Evolutionary conservation across 1,284 basidiomycete species (phyloP).

Genomic region (Dichomitus squalens): DNA sequence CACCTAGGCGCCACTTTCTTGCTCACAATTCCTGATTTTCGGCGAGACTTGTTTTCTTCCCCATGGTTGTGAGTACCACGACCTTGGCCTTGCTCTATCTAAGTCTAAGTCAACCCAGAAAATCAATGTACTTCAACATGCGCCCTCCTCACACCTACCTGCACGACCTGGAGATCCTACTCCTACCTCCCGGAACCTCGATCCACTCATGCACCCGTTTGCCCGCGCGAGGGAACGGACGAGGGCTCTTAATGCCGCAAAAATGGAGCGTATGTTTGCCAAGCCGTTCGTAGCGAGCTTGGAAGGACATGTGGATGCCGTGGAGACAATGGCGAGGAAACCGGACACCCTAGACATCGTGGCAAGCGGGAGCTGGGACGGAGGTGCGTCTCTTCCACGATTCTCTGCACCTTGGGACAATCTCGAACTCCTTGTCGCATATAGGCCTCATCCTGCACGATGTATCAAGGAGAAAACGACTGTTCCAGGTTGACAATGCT

Average conservation of each 20-base stretch:
- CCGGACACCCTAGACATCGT: constrained; percentile 78
- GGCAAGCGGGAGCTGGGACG: constrained; percentile 96
- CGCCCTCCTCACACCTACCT: constrained; percentile 74
- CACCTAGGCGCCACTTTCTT: too few relatives aligned
- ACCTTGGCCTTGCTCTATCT: not conserved
- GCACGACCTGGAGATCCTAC: constrained; percentile 77
- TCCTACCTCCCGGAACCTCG: constrained; percentile 89
- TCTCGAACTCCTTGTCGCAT: not conserved
- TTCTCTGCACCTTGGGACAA: not conserved
- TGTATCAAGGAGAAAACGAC: constrained; percentile 67
- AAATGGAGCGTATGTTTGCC: constrained; percentile 96
- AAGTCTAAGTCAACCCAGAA: constrained; percentile 51
- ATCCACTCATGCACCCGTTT: constrained; percentile 95
- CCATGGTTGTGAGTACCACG: constrained; percentile 27
- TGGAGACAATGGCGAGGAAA: constrained; percentile 85
- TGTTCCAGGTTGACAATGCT: constrained; percentile 76
- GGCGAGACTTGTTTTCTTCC: not conserved
- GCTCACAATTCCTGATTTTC: too few relatives aligned
- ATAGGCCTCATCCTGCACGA: constrained; percentile 88
- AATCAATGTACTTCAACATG: constrained; percentile 88
- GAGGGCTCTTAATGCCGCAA: constrained; percentile 92
- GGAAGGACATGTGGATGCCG: constrained; percentile 96
- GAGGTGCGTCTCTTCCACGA: constrained; percentile 51
- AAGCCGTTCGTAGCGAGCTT: constrained; percentile 93
- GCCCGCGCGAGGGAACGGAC: constrained; percentile 91